Base-by-base conservation (phyloP, 495 filamentous ascomycete genomes). In the Bacidia gigantensis region DNA sequence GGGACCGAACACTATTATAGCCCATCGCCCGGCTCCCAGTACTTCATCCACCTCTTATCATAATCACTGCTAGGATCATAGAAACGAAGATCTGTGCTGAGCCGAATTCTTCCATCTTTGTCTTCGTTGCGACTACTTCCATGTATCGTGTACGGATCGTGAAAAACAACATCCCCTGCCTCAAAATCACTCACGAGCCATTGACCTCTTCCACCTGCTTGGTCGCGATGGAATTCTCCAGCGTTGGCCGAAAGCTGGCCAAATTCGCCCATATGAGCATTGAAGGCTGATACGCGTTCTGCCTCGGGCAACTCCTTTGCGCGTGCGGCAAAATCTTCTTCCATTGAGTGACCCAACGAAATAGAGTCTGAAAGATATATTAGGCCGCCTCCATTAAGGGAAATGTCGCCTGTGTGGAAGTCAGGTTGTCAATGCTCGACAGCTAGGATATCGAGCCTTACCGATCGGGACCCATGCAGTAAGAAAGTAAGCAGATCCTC, bases 391-490 rank as follows among this genome's bases (percentile, higher is more conserved):
- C 79, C 79, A 50, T 69, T 71, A 1, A 77, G 14, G 32, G 67
- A 68, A 14, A 80, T 66, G 58, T 82, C 77, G 0, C 79, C 41
- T 44, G 17, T 22, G 7, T 17, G 17, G 41, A 44, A 17, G 41
- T 44, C 41, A 44, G 9, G 41, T 17, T 44, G 20, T 9, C 20
- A 17, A 7, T n/a, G 12, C 17, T 9, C 41, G 41, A 22, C 7
- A 9, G 41, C 41, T 9, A 7, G 41, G 41, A 5, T 5, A 5
- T n/a, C 7, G 20, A 44, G 41, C 5, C 41, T 44, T 5, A 44
- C 41, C 79, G 29, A 82, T 80, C 0, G 79, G 80, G 0, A 80
- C 75, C 80, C 80, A 84, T 3, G 77, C 78, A 17, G 79, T 84
- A 3, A 82, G 56, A 53, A 68, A 71, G 1, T 73, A 77, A 5